phyloP scores from a whole-genome alignment of 306 rosid genomes.

The Ochetophila trinervis region DNA sequence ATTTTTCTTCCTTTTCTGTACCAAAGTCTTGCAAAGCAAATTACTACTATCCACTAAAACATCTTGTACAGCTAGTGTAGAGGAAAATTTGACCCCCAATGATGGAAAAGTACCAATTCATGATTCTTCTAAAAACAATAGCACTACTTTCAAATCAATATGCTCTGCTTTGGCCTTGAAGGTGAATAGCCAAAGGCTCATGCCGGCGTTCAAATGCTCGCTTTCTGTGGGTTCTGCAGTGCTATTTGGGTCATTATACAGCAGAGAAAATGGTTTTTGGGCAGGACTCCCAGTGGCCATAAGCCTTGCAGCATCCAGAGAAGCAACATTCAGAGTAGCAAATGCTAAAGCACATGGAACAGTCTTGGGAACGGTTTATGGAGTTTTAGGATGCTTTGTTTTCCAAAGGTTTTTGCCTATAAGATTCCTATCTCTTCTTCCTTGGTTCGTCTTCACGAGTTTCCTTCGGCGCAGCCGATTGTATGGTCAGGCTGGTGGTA shows the following conservation, averaged over 20 bases:
- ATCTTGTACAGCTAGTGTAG: neutral
- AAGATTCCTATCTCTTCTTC: slow-evolving; percentile 56
- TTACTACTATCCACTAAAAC: slow-evolving; percentile 12
- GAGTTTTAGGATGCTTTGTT: slow-evolving; percentile 56
- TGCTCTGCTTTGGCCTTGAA: slow-evolving; percentile 19
- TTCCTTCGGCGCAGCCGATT: slow-evolving; percentile 56
- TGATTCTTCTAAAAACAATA: slow-evolving; percentile 9
- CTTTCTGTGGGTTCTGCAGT: slow-evolving; percentile 60
- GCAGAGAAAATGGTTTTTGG: slow-evolving; percentile 57
- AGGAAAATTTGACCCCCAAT: neutral
- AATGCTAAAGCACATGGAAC: slow-evolving; percentile 70
- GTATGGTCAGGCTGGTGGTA: slow-evolving; percentile 71
- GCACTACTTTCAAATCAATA: neutral
- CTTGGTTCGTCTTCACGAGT: slow-evolving; percentile 67
- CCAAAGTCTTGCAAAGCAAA: slow-evolving; percentile 39
- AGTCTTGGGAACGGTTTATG: slow-evolving; percentile 58
- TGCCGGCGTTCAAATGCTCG: slow-evolving; percentile 44
- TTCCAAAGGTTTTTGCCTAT: slow-evolving; percentile 33
- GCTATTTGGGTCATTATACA: slow-evolving; percentile 49
- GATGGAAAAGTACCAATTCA: neutral
- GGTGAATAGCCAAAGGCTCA: slow-evolving; percentile 24
- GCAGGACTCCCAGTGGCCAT: slow-evolving; percentile 66
- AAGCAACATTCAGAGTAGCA: slow-evolving; percentile 54
- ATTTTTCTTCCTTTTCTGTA: slow-evolving; percentile 60
- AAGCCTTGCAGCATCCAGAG: slow-evolving; percentile 46